A percentile compares a stretch with the other conserved stretches of the same genome.
Conservation (phyloP, 371 early-diverging fungal species). For the Apophysomyces elegans region DNA sequence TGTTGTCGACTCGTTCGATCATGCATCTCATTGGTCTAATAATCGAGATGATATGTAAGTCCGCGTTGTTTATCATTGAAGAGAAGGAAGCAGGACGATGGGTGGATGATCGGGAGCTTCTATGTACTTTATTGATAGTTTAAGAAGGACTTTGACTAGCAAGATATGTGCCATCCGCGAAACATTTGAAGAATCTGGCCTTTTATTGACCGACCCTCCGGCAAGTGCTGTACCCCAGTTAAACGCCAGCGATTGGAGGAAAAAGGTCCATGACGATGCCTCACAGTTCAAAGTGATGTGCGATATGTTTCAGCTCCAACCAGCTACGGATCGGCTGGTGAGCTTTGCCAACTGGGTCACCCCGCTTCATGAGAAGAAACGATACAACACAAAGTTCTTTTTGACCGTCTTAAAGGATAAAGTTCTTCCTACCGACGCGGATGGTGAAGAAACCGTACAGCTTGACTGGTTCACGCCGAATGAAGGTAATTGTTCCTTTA, state of each 20-base stretch:
- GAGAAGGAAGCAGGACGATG: too few species aligned
- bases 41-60: constrained; percentile 8
- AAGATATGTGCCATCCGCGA: constrained; percentile 81
- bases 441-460: constrained; percentile 66
- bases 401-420: constrained; percentile 52
- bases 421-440: constrained; percentile 38
- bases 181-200: constrained; percentile 83
- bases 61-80: too few species aligned
- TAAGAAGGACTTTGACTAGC: constrained; percentile 13
- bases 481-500: constrained; percentile 54
- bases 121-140: too few species aligned
- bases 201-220: constrained; percentile 61
- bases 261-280: constrained; percentile 56
- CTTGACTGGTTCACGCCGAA: constrained; percentile 75
- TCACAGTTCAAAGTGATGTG: constrained; percentile 61
- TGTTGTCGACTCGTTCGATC: constrained; percentile 62
- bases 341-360: constrained; percentile 84
- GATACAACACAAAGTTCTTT: constrained; percentile 82
- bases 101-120: too few species aligned
- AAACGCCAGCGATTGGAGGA: constrained; percentile 51
- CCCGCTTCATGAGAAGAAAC: constrained; percentile 62
- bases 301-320: constrained; percentile 40
- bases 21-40: constrained; percentile 43
- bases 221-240: constrained; percentile 24
- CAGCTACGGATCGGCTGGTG: constrained; percentile 48